Evolutionary conservation across 106 monocot species (phyloP), one percentile per base, ranked within the genome.

Genomic region (Vanilla planifolia): DNA sequence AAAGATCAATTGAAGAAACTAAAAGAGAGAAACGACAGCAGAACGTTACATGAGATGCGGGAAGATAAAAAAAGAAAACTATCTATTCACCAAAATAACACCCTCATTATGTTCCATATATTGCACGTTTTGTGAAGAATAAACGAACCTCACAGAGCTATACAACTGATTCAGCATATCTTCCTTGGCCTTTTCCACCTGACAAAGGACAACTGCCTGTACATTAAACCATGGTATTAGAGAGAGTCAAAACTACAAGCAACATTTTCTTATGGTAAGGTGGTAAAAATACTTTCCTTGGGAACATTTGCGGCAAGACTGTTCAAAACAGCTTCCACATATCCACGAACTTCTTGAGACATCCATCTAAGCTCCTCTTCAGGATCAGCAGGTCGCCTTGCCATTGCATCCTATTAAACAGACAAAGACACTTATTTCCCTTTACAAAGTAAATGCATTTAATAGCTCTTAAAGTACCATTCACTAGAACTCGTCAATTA

Each of bases 291-390:
- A 29, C 52, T 26, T 53, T 83, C 90, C 70, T 95, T 95, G 24
- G 95, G 95, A 52, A 95, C 79, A 69, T 95, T 95, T 33, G 95
- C 95, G 60, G 95, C 95, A 68, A 95, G 90, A 72, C 95, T 95
- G 42, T 95, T 95, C 62, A 95, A 72, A 55, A 95, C 95, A 63
- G 95, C 95, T 75, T 95, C 95, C 14, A 90, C 95, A 65, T 95
- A 95, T 51, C 95, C 95, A 68, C 95, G 89, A 66, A 95, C 95
- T 81, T 95, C 95, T 69, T 95, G 95, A 56, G 95, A 83, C 95
- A 95, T 95, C 95, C 95, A 95, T 76, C 89, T 73, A 33, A 94
- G 83, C 58, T 94, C 94, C 75, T 89, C 94, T 68, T 94, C 89
- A 19, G 89, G 94, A 85, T 94, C 94, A 57, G 85, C 94, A 64